Percentiles rank a stretch among this genome's conserved stretches.
phyloP scores from a whole-genome alignment of 2,329 filamentous ascomycete genomes.

The Meredithiella fracta region DNA sequence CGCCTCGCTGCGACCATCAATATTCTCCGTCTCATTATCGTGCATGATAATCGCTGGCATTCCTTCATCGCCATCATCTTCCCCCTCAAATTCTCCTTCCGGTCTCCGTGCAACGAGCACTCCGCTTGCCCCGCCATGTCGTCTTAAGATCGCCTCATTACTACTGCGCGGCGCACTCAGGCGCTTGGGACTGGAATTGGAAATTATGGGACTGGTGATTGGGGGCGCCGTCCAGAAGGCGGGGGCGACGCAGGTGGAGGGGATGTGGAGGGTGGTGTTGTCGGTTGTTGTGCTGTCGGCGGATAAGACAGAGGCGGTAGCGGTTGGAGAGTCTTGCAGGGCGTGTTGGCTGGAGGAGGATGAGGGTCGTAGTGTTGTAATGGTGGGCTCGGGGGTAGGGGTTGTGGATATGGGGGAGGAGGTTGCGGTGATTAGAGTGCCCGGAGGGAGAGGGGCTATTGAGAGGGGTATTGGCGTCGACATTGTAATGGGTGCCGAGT shows the following conservation, averaged over 20 bases:
- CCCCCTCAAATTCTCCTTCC: background rate
- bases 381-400: background rate
- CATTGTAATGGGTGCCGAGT: slow-evolving; percentile 1
- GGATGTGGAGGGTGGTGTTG: slow-evolving; percentile 5
- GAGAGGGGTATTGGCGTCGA: slow-evolving; percentile 3
- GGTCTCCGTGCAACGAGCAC: background rate
- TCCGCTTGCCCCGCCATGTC: background rate
- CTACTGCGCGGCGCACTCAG: background rate
- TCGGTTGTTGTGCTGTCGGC: slow-evolving; percentile 11
- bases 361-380: background rate
- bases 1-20: slow-evolving; percentile 35
- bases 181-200: background rate
- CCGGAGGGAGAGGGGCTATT: slow-evolving; percentile 6
- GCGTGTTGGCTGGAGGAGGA: slow-evolving; percentile 5
- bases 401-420: background rate
- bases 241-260: slow-evolving; percentile 8
- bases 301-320: slow-evolving; percentile 6
- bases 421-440: background rate
- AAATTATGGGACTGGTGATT: background rate
- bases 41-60: slow-evolving; percentile 41
- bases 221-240: slow-evolving; percentile 11
- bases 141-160: background rate
- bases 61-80: slow-evolving; percentile 3
- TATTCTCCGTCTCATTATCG: slow-evolving; percentile 41
- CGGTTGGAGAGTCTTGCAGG: slow-evolving; percentile 2